Evolutionary conservation across 345 rosid species (phyloP).

Genomic region (Carallia pectinifolia): DNA sequence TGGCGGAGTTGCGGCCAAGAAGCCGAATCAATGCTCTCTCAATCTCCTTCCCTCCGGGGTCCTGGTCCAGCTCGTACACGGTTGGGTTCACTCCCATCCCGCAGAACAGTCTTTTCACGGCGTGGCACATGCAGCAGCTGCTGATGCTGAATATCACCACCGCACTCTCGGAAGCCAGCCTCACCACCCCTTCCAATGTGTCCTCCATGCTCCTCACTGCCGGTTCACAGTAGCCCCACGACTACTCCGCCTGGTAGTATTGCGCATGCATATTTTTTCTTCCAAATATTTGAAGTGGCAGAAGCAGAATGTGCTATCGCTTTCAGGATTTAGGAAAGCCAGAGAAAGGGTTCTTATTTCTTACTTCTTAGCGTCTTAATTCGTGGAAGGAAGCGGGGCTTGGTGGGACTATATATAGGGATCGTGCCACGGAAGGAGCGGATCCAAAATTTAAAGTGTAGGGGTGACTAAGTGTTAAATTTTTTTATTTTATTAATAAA

Average conservation of each 20-base stretch:
- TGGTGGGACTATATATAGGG: background rate
- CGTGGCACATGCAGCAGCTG: conserved; percentile 73
- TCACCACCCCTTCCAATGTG: conserved; percentile 44
- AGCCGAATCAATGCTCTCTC: conserved; percentile 43
- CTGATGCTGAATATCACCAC: conserved; percentile 66
- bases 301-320: background rate
- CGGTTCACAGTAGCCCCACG: conserved; percentile 26
- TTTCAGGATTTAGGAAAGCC: background rate
- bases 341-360: no score
- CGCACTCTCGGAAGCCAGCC: conserved; percentile 59
- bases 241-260: conserved; percentile 15
- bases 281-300: background rate
- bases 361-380: no score
- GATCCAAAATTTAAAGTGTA: no score
- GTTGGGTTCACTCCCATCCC: conserved; percentile 74
- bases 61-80: conserved; percentile 56
- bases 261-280: background rate
- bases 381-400: background rate
- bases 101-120: conserved; percentile 62
- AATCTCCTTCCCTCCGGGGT: conserved; percentile 57
- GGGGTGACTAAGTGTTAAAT: no score
- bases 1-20: conserved; percentile 21
- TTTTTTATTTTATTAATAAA: no score
- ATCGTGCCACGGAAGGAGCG: no score
- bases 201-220: conserved; percentile 29